These are phyloP conservation scores for Fusarium concolor DNA, from an alignment of 2,329 filamentous ascomycete genomes.

Conservation along the genomic window DNA sequence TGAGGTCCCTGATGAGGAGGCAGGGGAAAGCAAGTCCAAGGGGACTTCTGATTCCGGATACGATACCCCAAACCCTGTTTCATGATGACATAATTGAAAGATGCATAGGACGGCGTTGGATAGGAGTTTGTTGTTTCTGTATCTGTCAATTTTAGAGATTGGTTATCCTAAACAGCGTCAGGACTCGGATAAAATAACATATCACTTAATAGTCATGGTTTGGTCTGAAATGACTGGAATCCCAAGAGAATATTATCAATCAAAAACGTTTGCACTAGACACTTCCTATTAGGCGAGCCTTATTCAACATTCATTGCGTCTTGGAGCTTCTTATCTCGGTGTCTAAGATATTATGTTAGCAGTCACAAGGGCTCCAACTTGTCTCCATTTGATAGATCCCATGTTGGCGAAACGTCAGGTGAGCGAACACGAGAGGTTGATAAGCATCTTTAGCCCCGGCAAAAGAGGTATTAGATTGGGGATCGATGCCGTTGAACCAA, in stretches of 20 bases:
- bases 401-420: background rate
- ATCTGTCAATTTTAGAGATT: background rate
- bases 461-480: conserved; percentile 14
- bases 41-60: conserved; percentile 51
- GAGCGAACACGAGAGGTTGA: conserved; percentile 35
- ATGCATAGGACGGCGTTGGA: conserved; percentile 24
- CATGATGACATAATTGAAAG: conserved; percentile 23
- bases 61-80: conserved; percentile 45
- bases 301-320: no score
- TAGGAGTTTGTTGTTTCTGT: conserved; percentile 11
- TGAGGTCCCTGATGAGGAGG: conserved; percentile 15
- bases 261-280: background rate
- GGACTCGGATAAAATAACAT: background rate
- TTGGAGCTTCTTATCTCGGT: background rate
- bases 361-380: background rate
- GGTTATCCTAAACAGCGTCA: background rate
- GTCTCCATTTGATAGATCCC: background rate
- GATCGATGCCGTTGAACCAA: conserved; percentile 19
- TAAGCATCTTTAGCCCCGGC: conserved; percentile 16
- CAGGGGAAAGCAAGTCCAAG: conserved; percentile 42
- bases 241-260: background rate
- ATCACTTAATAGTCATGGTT: background rate
- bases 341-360: background rate
- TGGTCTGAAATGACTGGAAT: background rate
- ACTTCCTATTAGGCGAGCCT: no score